A percentile compares a stretch with the other conserved stretches of the same genome.
Evolutionary conservation across 129 eudicot genomes (phyloP).

Genomic region (Escallonia herrerae): DNA sequence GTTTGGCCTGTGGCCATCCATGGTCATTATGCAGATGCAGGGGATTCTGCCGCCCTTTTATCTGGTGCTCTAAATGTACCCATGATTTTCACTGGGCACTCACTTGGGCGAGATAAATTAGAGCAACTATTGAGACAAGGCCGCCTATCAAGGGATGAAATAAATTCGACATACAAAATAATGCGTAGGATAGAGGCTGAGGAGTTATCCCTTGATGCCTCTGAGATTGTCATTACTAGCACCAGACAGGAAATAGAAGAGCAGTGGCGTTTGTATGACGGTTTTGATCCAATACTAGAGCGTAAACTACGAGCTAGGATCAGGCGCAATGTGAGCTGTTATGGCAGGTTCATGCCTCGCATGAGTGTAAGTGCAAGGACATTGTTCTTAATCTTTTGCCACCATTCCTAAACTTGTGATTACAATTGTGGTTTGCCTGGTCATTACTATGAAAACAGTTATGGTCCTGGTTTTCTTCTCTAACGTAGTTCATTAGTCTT

Average conservation of each 20-base stretch:
- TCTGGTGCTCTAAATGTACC: slow-evolving; percentile 97
- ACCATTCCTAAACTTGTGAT: neutral
- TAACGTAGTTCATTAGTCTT: no score
- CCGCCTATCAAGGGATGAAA: slow-evolving; percentile 76
- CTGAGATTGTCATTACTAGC: slow-evolving; percentile 92
- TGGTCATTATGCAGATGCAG: slow-evolving; percentile 99
- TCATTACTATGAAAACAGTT: no score
- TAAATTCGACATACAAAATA: slow-evolving; percentile 82
- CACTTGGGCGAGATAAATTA: slow-evolving; percentile 89
- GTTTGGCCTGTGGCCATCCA: slow-evolving; percentile 97
- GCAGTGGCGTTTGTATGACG: slow-evolving; percentile 95
- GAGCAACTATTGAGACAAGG: slow-evolving; percentile 94
- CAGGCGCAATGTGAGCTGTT: slow-evolving; percentile 92
- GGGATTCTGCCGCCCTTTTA: slow-evolving; percentile 91
- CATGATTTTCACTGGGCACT: slow-evolving; percentile 97
- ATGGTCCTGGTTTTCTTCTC: no score
- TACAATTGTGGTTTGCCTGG: no score
- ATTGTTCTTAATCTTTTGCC: neutral
- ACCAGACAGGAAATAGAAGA: slow-evolving; percentile 98
- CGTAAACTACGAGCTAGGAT: slow-evolving; percentile 91
- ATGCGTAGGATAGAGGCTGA: slow-evolving; percentile 98
- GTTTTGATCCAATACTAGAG: slow-evolving; percentile 83
- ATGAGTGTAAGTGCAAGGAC: slow-evolving; percentile 69
- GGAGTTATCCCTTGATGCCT: slow-evolving; percentile 90
- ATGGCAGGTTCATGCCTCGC: slow-evolving; percentile 99